A percentile compares a stretch with the other conserved stretches of the same genome.
Conservation (phyloP, 2,329 filamentous ascomycete genomes). For the Periconia sp. region DNA sequence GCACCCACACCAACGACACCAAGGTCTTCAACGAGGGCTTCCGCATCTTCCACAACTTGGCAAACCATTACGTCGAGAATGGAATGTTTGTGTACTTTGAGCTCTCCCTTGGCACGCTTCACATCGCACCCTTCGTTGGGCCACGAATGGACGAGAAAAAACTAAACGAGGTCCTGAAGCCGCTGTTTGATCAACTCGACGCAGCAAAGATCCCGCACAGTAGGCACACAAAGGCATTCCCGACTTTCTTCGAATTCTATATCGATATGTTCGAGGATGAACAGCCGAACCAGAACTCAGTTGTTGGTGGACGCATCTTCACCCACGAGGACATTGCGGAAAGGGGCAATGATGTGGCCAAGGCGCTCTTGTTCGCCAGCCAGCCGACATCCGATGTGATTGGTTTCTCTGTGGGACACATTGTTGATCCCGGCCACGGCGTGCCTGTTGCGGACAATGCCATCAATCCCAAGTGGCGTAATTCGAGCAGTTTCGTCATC, state of each 20-base stretch:
- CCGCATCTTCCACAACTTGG: constrained; percentile 40
- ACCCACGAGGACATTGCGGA: constrained; percentile 33
- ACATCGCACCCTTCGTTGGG: constrained; percentile 41
- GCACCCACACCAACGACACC: constrained; percentile 41
- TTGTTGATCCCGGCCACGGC: constrained; percentile 39
- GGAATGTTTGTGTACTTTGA: constrained; percentile 47
- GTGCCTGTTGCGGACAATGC: constrained; percentile 39
- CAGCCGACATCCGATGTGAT: constrained; percentile 24
- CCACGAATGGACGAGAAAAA: constrained; percentile 38
- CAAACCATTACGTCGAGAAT: constrained; percentile 39
- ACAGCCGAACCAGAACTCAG: constrained; percentile 31
- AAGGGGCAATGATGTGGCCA: constrained; percentile 28
- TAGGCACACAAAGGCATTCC: constrained; percentile 34
- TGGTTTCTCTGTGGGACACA: constrained; percentile 41
- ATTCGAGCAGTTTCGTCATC: constrained; percentile 43
- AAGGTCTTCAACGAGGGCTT: constrained; percentile 35
- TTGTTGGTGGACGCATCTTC: constrained; percentile 42
- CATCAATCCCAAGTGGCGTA: constrained; percentile 42
- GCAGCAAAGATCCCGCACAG: constrained; percentile 39
- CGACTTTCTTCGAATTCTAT: constrained; percentile 45
- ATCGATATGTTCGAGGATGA: constrained; percentile 46
- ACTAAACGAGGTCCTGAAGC: constrained; percentile 32
- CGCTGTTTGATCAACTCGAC: constrained; percentile 35
- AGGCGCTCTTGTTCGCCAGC: constrained; percentile 32
- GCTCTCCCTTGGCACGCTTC: constrained; percentile 30